These are phyloP conservation scores for Sphaerosporella brunnea DNA, from an alignment of 495 filamentous ascomycete species.

Conservation along the genomic window DNA sequence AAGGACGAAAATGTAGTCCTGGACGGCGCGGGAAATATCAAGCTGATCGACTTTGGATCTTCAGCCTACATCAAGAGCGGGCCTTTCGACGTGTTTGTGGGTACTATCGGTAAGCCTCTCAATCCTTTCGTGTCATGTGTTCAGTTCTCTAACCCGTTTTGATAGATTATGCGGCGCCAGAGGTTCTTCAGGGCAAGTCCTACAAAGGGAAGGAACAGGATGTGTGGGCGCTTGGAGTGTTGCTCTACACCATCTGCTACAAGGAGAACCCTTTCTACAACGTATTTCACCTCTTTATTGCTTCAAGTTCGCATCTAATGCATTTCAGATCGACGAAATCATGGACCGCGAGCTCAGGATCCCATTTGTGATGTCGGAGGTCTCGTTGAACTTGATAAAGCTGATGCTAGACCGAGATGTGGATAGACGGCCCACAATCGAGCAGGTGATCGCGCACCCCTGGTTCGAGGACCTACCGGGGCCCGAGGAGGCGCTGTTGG, in stretches of 20 bases:
- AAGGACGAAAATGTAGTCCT: conserved; percentile 97
- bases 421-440: conserved; percentile 59
- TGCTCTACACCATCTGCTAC: conserved; percentile 96
- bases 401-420: conserved; percentile 85
- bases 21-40: conserved; percentile 88
- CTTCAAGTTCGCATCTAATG: background rate
- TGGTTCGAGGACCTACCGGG: conserved; percentile 39
- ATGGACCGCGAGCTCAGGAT: conserved; percentile 90
- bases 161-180: conserved; percentile 88
- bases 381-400: conserved; percentile 74
- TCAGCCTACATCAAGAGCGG: conserved; percentile 96
- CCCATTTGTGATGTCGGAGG: conserved; percentile 78
- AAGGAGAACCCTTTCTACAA: conserved; percentile 99
- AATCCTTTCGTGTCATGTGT: background rate
- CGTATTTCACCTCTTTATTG: conserved; percentile 11
- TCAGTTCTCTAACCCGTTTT: background rate
- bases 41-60: conserved; percentile 94
- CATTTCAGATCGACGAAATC: conserved; percentile 70
- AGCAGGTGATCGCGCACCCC: conserved; percentile 65
- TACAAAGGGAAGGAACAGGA: conserved; percentile 96
- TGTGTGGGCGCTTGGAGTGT: conserved; percentile 94
- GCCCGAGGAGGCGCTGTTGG: conserved; percentile 21
- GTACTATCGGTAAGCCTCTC: conserved; percentile 68
- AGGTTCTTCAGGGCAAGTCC: conserved; percentile 82
- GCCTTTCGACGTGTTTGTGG: conserved; percentile 97